Percentiles rank a stretch among this genome's conserved stretches.
Evolutionary conservation across 495 filamentous ascomycete species (phyloP).

Genomic region (Neurospora sp.): DNA sequence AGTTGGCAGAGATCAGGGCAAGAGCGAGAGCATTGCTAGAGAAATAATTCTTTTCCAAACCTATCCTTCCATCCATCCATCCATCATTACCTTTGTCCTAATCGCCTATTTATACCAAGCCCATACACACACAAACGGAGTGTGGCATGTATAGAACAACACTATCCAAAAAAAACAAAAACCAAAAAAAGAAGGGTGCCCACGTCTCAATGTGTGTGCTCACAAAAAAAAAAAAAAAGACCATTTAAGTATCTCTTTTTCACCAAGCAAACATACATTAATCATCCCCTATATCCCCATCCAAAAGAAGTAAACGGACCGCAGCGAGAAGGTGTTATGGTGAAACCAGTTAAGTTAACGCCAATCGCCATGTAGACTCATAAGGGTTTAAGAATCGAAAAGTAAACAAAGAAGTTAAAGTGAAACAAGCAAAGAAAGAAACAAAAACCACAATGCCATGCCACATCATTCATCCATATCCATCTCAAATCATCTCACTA

Average conservation of each 20-base stretch:
- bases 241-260: background rate
- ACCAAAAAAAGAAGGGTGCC: background rate
- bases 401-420: constrained; percentile 8
- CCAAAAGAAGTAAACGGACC: constrained; percentile 15
- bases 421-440: background rate
- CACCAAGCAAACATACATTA: background rate
- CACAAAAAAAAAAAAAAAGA: background rate
- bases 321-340: constrained; percentile 19
- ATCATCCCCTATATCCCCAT: constrained; percentile 7
- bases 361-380: constrained; percentile 13
- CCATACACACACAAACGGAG: background rate
- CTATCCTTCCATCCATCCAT: background rate
- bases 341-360: constrained; percentile 5
- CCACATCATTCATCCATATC: background rate
- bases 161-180: background rate
- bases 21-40: background rate
- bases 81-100: background rate
- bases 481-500: constrained; percentile 37
- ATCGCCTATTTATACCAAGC: background rate
- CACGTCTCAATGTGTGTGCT: background rate
- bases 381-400: constrained; percentile 7
- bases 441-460: background rate
- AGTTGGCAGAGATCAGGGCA: background rate
- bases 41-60: background rate
- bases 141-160: background rate